phyloP scores from a whole-genome alignment of 208 protist genomes.

The Wallacemonas sp. region DNA sequence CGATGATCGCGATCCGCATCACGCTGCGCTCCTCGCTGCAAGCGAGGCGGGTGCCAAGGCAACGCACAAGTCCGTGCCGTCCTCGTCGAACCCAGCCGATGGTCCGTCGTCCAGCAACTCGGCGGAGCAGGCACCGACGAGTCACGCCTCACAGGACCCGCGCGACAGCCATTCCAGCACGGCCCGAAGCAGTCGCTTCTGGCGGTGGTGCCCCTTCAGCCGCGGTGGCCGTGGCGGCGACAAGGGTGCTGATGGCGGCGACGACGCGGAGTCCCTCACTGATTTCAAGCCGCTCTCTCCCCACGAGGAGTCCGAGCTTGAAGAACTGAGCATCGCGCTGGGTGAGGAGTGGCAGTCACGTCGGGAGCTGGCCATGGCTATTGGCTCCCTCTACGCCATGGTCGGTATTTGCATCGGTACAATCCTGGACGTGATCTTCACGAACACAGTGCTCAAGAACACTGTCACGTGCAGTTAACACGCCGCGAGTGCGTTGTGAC shows the following conservation, averaged over 20 bases:
- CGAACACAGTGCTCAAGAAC: conserved; percentile 59
- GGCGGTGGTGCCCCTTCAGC: neutral
- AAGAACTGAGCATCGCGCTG: conserved; percentile 24
- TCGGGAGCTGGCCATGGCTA: conserved; percentile 85
- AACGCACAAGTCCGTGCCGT: too few relatives aligned
- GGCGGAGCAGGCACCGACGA: too few relatives aligned
- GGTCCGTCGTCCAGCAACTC: too few relatives aligned
- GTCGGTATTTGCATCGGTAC: conserved; percentile 77
- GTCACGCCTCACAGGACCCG: neutral
- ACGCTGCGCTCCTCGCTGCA: neutral
- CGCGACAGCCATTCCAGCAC: too few relatives aligned
- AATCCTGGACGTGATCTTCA: conserved; percentile 72
- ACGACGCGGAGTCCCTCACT: neutral
- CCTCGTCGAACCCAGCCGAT: too few relatives aligned
- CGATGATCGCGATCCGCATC: neutral
- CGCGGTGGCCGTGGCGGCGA: neutral
- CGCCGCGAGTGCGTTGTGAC: neutral
- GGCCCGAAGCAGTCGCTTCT: neutral
- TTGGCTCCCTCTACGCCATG: conserved; percentile 78
- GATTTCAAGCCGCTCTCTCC: conserved; percentile 5
- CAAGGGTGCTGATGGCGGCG: neutral
- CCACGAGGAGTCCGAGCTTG: conserved; percentile 25
- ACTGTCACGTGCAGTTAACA: conserved; percentile 7
- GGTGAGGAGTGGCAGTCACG: conserved; percentile 50
- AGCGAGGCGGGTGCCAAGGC: too few relatives aligned